Conservation (phyloP, 768 basidiomycete species). For the Exsudoporus frostii region DNA sequence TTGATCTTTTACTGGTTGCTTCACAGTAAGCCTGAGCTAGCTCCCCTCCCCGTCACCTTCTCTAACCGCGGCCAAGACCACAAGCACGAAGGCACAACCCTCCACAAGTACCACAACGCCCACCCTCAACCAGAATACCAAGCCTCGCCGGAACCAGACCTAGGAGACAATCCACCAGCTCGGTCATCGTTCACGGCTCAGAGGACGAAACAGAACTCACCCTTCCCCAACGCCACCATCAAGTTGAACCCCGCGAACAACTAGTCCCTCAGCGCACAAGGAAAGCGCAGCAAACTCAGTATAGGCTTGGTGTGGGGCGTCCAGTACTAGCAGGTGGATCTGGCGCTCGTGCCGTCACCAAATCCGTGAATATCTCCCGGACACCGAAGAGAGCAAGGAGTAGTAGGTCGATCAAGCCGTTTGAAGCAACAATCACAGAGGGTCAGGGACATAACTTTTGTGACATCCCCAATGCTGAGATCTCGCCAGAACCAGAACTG, state of each 20-base stretch:
- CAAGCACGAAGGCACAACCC: slow-evolving; percentile 20
- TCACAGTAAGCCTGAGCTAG: slow-evolving; percentile 35
- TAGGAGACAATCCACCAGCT: slow-evolving; percentile 33
- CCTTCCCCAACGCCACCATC: slow-evolving; percentile 20
- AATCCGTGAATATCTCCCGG: slow-evolving; percentile 49
- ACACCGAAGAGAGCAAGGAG: slow-evolving; percentile 45
- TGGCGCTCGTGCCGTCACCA: slow-evolving; percentile 65
- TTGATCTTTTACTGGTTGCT: slow-evolving; percentile 66
- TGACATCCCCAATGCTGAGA: slow-evolving; percentile 10
- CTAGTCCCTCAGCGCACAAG: slow-evolving; percentile 43
- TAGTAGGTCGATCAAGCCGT: slow-evolving; percentile 47
- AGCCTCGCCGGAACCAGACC: slow-evolving; percentile 26
- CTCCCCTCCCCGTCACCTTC: slow-evolving; percentile 36
- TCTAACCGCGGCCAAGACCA: slow-evolving; percentile 32
- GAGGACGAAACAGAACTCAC: slow-evolving; percentile 41
- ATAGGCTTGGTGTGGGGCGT: slow-evolving; percentile 66
- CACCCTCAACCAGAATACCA: slow-evolving; percentile 33
- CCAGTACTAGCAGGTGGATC: slow-evolving; percentile 63
- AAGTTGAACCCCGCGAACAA: slow-evolving; percentile 13
- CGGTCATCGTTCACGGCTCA: slow-evolving; percentile 38
- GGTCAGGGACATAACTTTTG: slow-evolving; percentile 31
- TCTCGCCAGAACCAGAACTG: slow-evolving; percentile 24
- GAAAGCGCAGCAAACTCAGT: slow-evolving; percentile 72
- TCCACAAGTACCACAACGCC: slow-evolving; percentile 23
- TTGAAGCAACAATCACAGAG: slow-evolving; percentile 56